These are phyloP conservation scores for Xylaria multiplex DNA, from an alignment of 2,329 filamentous ascomycete genomes.

Conservation along the genomic window DNA sequence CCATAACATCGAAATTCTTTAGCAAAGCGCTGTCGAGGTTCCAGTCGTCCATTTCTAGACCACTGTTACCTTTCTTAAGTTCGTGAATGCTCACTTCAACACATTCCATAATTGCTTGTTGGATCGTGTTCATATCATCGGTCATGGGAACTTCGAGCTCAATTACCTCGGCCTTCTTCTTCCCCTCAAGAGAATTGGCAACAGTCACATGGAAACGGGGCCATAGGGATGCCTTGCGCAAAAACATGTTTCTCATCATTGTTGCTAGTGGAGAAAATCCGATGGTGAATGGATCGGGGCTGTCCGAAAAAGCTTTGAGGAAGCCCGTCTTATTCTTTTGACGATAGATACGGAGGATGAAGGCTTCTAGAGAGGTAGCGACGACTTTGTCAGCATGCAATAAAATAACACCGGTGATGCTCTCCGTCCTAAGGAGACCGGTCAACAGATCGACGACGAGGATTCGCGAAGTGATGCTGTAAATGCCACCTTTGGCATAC, in stretches of 20 bases:
- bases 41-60: constrained; percentile 96
- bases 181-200: constrained; percentile 87
- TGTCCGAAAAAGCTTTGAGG: constrained; percentile 94
- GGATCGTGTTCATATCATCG: constrained; percentile 90
- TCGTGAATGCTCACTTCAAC: constrained; percentile 95
- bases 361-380: constrained; percentile 90
- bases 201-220: constrained; percentile 93
- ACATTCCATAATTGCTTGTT: constrained; percentile 94
- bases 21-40: constrained; percentile 92
- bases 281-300: constrained; percentile 86
- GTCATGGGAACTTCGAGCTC: constrained; percentile 98
- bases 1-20: constrained; percentile 88
- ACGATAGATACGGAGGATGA: constrained; percentile 91
- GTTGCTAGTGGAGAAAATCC: constrained; percentile 89
- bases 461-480: constrained; percentile 96
- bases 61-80: constrained; percentile 88
- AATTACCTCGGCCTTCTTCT: constrained; percentile 94
- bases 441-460: constrained; percentile 93
- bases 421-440: constrained; percentile 81
- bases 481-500: constrained; percentile 88
- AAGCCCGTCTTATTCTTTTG: constrained; percentile 96
- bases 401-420: constrained; percentile 85
- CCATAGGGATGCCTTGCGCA: constrained; percentile 89
- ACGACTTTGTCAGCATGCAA: constrained; percentile 89
- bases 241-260: constrained; percentile 92